Base-by-base conservation (phyloP, 345 rosid genomes). In the Camelina neglecta region DNA sequence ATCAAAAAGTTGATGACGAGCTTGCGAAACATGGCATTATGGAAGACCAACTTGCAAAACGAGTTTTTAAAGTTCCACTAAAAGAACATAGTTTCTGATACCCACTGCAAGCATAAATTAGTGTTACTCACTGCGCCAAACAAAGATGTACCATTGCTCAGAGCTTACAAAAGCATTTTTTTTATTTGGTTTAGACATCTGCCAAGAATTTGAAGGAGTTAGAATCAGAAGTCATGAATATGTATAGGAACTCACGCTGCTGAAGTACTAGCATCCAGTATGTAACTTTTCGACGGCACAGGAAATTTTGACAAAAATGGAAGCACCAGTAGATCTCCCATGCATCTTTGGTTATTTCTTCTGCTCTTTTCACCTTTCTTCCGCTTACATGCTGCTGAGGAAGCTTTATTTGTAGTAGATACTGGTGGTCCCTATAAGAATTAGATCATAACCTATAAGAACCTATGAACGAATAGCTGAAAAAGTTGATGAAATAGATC, bases 271-370 rank as follows among this genome's bases (percentile, higher is more conserved):
- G 87, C 73, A 67, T 87, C 83, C 36, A 79, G 75, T 77, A 81
- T 83, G 81, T 73, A 81, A 49, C 79, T 77, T 67, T 80, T 80
- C 29, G 84, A 82, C 29, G 96, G 93, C 73, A 88, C 77, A 58
- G 87, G 81, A 67, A 83, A 88, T 76, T 87, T 88, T 42, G 93
- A 90, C 81, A 92, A 73, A 88, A 75, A 92, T 59, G 97, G 97
- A 85, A 90, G 89, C 83, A 92, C 96, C 87, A 90, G 71, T 42
- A 90, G 75, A 84, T 88, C 97, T 72, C 97, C 97, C 72, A 90
- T 86, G 71, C 44, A 21, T 51, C 71, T 79, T 70, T 83, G 91
- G 67, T 77, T 82, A 60, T 72, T 78, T 77, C 72, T 81, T 82
- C 73, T 87, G 81, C 80, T 82, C 80, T 84, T 87, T 85, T 86